These are phyloP conservation scores for Glycine latifolia DNA, from an alignment of 306 rosid species.

Conservation along the genomic window DNA sequence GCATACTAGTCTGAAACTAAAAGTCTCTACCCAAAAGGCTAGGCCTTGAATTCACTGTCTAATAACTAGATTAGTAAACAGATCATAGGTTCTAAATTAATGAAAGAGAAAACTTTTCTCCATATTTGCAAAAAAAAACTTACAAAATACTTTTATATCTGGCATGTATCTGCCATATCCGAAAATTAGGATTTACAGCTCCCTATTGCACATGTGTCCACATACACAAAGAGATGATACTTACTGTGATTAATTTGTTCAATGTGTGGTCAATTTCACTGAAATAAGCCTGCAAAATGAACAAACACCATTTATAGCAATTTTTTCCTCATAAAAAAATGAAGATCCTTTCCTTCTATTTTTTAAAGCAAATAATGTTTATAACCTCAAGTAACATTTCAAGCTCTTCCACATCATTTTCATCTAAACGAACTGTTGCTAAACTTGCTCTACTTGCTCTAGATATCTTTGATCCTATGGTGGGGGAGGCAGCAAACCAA, in stretches of 20 bases:
- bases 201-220: neutral
- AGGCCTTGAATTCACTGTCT: no score
- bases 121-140: conserved; percentile 18
- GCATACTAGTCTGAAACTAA: no score
- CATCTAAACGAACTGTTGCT: conserved; percentile 77
- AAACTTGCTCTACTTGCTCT: conserved; percentile 61
- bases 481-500: conserved; percentile 82
- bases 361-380: conserved; percentile 30
- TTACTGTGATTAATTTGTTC: conserved; percentile 85
- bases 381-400: conserved; percentile 95
- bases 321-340: neutral
- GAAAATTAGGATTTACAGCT: conserved; percentile 12
- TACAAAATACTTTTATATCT: conserved; percentile 1
- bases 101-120: neutral
- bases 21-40: no score
- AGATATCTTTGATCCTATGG: conserved; percentile 80
- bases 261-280: conserved; percentile 90
- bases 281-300: conserved; percentile 83
- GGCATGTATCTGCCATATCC: neutral
- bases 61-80: neutral
- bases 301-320: conserved; percentile 37
- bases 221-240: conserved; percentile 11
- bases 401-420: conserved; percentile 91
- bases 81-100: no score
- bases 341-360: neutral